Conservation (phyloP, 169 alveolate species). For the Pseudocohnilembus persalinus region DNA sequence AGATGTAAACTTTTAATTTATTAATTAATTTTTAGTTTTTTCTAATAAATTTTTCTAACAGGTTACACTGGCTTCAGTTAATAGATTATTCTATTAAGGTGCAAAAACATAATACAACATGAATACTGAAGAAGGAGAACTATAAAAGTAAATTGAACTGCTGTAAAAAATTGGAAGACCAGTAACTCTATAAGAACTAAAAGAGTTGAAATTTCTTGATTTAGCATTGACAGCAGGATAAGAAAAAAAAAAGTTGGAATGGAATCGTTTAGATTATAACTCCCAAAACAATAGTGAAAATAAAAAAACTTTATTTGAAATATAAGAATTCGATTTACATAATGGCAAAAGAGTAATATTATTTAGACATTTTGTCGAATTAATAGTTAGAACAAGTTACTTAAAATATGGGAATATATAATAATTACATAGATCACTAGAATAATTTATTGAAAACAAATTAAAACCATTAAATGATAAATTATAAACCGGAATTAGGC, state of each 20-base stretch:
- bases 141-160: constrained; percentile 28
- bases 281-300: background rate
- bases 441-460: constrained; percentile 24
- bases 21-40: too few relatives aligned
- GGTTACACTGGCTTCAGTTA: constrained; percentile 39
- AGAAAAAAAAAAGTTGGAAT: background rate
- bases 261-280: constrained; percentile 12
- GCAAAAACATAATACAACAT: constrained; percentile 39
- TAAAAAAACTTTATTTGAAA: too few relatives aligned
- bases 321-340: constrained; percentile 41
- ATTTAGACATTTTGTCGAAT: constrained; percentile 54
- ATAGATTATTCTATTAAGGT: constrained; percentile 50
- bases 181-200: constrained; percentile 24
- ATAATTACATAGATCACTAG: constrained; percentile 38
- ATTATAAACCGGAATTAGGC: constrained; percentile 1
- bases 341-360: constrained; percentile 39
- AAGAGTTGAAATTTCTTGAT: constrained; percentile 16
- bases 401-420: constrained; percentile 51
- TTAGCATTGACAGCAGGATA: too few relatives aligned
- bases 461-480: constrained; percentile 32
- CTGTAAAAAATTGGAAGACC: constrained; percentile 16
- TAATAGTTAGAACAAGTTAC: constrained; percentile 50
- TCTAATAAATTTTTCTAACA: background rate
- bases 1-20: background rate
- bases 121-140: constrained; percentile 16